These are phyloP conservation scores for Teratosphaeria pseudoeucalypti DNA, from an alignment of 2,329 filamentous ascomycete genomes.

Conservation along the genomic window DNA sequence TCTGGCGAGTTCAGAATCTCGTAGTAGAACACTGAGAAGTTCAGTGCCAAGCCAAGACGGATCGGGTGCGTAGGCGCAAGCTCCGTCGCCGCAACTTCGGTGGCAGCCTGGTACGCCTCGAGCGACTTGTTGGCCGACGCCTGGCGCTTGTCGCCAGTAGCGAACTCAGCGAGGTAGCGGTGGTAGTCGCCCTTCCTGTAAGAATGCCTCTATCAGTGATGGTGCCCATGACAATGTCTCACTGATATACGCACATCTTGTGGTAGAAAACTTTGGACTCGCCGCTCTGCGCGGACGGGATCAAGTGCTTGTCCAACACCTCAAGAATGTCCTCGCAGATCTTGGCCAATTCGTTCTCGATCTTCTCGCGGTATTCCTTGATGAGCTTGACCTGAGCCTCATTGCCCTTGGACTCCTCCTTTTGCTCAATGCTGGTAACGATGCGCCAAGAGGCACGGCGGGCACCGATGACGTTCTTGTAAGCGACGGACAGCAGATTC, in stretches of 20 bases:
- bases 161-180: conserved; percentile 97
- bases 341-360: conserved; percentile 90
- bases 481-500: conserved; percentile 93
- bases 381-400: conserved; percentile 80
- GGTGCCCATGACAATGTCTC: not conserved
- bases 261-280: conserved; percentile 99
- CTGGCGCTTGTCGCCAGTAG: conserved; percentile 89
- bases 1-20: conserved; percentile 98
- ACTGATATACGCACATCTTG: conserved; percentile 67
- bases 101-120: conserved; percentile 93
- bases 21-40: conserved; percentile 99
- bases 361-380: conserved; percentile 98
- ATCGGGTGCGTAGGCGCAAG: conserved; percentile 87
- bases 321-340: conserved; percentile 97
- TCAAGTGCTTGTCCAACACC: conserved; percentile 86
- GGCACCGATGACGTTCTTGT: conserved; percentile 98
- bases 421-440: conserved; percentile 96
- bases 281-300: conserved; percentile 85
- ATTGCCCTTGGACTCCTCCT: conserved; percentile 99
- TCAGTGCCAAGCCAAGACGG: conserved; percentile 80
- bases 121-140: conserved; percentile 85
- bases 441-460: conserved; percentile 97
- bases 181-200: conserved; percentile 98
- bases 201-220: conserved; percentile 5
- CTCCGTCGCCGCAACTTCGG: conserved; percentile 80